Base-by-base conservation (phyloP, 1,284 basidiomycete species). In the Papiliotrema nemorosa region DNA sequence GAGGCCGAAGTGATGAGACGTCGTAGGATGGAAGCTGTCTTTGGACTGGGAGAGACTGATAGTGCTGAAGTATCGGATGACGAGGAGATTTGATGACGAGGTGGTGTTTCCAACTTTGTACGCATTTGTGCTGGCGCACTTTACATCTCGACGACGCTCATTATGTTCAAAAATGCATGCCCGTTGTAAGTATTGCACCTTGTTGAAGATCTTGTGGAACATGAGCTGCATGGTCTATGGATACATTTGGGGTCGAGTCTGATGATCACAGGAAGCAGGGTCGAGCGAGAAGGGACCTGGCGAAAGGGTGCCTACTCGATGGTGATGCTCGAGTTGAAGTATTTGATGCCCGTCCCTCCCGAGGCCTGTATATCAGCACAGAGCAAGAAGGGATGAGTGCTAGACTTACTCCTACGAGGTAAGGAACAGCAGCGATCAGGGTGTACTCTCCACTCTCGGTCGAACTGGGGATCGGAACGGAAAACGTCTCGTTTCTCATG, bases 1-100 rank as follows among this genome's bases (percentile, higher is more conserved):
- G 87, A 90, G 74, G 82, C 78, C 12, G 88, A 90, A 75, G 70
- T 91, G 65, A 84, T 90, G 81, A 75, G 86, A 65, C 76, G 89
- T 50, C 78, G 89, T 54, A 78, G 88, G 45, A 62, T 71, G 44
- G 77, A 78, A 55, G 76, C 76, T 18, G 76, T 78, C 16, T 69
- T 68, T 37, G 77, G 77, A 12, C 70, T 77, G 54, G 70, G 69
- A 10, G 68, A 69, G 54, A 64, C 59, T 16, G 57, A 65, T 47
- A 62, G 58, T 45, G 53, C 52, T 22, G 63, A 65, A 14, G 57
- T 58, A 39, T 55, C 53, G 9, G 56, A 58, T 33, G 54, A 63
- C 12, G 54, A 51, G 31, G 21, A 4, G 20, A 22, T 7, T 4
- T 9, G 12, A n/a, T 9, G 25, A 22, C 21, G 35, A 20, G 35